These are phyloP conservation scores for Serpula lacrymans DNA, from an alignment of 768 basidiomycete genomes.

Conservation along the genomic window DNA sequence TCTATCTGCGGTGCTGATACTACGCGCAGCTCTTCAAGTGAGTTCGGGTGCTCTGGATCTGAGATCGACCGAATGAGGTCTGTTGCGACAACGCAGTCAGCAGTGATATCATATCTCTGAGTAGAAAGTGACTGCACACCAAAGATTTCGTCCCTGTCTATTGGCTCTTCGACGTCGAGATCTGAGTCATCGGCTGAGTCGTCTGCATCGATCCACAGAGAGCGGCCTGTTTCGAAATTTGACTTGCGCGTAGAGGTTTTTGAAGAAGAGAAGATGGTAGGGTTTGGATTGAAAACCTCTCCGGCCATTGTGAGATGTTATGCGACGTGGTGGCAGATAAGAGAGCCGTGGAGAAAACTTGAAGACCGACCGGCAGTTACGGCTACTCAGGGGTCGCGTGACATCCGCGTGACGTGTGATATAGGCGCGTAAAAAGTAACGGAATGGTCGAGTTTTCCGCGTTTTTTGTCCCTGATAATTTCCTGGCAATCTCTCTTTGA, in stretches of 20 bases:
- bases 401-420: constrained; percentile 9
- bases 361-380: constrained; percentile 18
- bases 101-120: no score
- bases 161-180: constrained; percentile 57
- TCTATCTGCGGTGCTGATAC: constrained; percentile 87
- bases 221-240: constrained; percentile 37
- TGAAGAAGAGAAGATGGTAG: constrained; percentile 64
- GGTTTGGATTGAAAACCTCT: constrained; percentile 87
- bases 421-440: no score
- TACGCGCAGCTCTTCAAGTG: constrained; percentile 91
- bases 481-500: background rate
- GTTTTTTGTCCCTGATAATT: constrained; percentile 9
- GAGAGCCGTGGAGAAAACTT: constrained; percentile 14
- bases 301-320: constrained; percentile 46
- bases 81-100: constrained; percentile 24
- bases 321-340: constrained; percentile 23
- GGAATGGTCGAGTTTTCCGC: constrained; percentile 10
- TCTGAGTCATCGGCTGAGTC: constrained; percentile 32
- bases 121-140: constrained; percentile 44
- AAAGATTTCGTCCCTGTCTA: constrained; percentile 91
- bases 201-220: constrained; percentile 60
- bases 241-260: constrained; percentile 44
- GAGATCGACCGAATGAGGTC: constrained; percentile 90
- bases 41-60: constrained; percentile 94
- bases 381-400: constrained; percentile 22